Evolutionary conservation across 352 stramenopile species (phyloP).

Genomic region (Globisporangium uncinulatum): DNA sequence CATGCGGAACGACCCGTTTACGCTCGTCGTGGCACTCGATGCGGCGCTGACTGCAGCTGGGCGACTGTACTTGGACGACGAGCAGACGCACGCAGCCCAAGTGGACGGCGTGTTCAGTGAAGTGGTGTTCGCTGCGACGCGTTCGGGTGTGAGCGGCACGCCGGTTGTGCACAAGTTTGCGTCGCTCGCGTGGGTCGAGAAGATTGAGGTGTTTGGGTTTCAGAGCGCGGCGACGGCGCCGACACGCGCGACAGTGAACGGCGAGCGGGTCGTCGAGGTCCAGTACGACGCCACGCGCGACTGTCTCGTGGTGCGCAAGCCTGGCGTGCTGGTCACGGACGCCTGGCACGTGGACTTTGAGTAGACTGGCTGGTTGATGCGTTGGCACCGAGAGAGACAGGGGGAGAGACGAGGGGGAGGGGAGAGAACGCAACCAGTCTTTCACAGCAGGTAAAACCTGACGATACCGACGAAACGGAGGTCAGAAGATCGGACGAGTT

Average conservation of each 20-base stretch:
- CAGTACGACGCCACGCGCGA: slow-evolving; percentile 59
- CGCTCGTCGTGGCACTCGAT: slow-evolving; percentile 93
- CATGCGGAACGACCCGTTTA: slow-evolving; percentile 98
- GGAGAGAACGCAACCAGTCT: too few relatives aligned
- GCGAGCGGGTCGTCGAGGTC: slow-evolving; percentile 43
- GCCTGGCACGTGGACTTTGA: slow-evolving; percentile 67
- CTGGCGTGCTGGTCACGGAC: slow-evolving; percentile 54
- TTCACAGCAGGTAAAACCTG: too few relatives aligned
- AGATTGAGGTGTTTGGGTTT: slow-evolving; percentile 78
- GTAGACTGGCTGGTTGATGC: slow-evolving; percentile 1
- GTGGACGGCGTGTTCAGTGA: slow-evolving; percentile 38
- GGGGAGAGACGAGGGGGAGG: slow-evolving; percentile 1
- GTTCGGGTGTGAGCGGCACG: slow-evolving; percentile 28
- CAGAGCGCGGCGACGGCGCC: slow-evolving; percentile 34
- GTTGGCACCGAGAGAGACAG: neutral
- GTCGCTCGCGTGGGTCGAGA: slow-evolving; percentile 68
- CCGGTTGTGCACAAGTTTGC: slow-evolving; percentile 34
- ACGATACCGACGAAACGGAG: too few relatives aligned
- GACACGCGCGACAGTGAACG: slow-evolving; percentile 34
- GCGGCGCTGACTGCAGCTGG: slow-evolving; percentile 72
- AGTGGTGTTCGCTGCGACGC: slow-evolving; percentile 37
- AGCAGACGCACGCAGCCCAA: slow-evolving; percentile 79
- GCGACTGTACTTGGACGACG: slow-evolving; percentile 96
- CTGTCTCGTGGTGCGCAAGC: slow-evolving; percentile 83
- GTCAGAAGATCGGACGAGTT: too few relatives aligned